A percentile compares a stretch with the other conserved stretches of the same genome.
These are phyloP conservation scores for Epichloe aotearoae DNA, from an alignment of 2,329 filamentous ascomycete species.

Conservation along the genomic window DNA sequence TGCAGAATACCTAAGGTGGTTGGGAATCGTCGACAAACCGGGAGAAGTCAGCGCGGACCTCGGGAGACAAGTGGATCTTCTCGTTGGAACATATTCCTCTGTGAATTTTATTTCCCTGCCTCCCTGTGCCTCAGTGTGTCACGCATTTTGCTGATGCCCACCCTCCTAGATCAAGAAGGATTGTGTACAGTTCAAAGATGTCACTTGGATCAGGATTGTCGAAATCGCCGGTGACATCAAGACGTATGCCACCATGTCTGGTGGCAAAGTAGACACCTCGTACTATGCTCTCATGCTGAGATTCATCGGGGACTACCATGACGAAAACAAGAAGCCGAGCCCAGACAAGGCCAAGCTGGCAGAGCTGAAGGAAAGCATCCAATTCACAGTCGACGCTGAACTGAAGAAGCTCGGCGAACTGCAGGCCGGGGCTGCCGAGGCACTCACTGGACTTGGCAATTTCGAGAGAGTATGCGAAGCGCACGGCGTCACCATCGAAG, in stretches of 20 bases:
- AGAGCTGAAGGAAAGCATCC: background rate
- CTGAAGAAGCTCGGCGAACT: background rate
- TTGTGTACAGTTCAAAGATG: background rate
- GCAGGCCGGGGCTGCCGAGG: background rate
- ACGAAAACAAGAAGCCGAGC: background rate
- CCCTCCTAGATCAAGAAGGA: background rate
- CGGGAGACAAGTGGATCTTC: background rate
- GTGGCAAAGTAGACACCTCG: background rate
- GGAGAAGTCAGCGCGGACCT: background rate
- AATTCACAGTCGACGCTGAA: background rate
- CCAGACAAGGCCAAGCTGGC: background rate
- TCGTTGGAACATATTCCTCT: background rate
- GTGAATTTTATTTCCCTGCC: background rate
- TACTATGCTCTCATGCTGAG: background rate
- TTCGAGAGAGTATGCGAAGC: background rate
- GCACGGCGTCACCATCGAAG: background rate
- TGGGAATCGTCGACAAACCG: background rate
- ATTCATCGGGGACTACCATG: background rate
- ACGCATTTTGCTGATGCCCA: background rate
- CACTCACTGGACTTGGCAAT: background rate
- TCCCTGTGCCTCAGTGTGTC: no score
- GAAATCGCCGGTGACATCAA: background rate
- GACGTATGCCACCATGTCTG: background rate
- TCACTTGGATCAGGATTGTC: background rate
- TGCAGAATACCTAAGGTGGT: background rate